Evolutionary conservation across 2,329 filamentous ascomycete species (phyloP), one percentile per base, ranked within the genome.

Genomic region (Neofusicoccum cordaticola): DNA sequence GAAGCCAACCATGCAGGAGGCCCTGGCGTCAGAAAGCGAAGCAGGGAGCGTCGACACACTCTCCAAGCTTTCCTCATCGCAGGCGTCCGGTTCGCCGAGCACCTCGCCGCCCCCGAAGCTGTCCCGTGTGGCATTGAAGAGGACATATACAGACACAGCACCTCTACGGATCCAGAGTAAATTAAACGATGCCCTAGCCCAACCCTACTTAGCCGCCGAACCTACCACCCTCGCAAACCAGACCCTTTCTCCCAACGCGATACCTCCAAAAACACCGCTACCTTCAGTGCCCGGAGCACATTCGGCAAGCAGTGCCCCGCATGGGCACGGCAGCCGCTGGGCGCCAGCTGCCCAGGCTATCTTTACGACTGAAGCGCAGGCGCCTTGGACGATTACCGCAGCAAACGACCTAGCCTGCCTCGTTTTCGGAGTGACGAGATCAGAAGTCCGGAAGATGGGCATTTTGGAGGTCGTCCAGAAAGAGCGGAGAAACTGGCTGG

Each of bases 361-460:
- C 65, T 99, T 99, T 75, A 96, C 94, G 7, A 99, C 95, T n/a
- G 92, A 96, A 77, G 85, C 91, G 13, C 88, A 90, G 68, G 86
- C 92, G 8, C 95, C 94, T 2, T 99, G 93, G 91, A 99, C 94
- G 0, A 97, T 99, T 66, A 86, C 97, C 62, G 92, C 95, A 2
- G 95, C 95, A 57, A 99, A 99, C 74, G 95, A 99, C 75, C 83
- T 99, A 56, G 95, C 95, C 17, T 99, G 95, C 77, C 83, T 99
- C 48, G 90, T 98, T n/a, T 99, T 98, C 79, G 95, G 95, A n/a
- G 92, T 99, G 9, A 97, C 93, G n/a, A 92, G 92, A 73, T 91
- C 92, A 4, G 95, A 99, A 77, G 91, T 99, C 27, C 88, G 93
- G 63, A 97, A 93, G 74, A 88, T 98, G 82, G 94, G 95, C 53